phyloP scores from a whole-genome alignment of 176 grass and related monocot genomes.

The Avena sativa region DNA sequence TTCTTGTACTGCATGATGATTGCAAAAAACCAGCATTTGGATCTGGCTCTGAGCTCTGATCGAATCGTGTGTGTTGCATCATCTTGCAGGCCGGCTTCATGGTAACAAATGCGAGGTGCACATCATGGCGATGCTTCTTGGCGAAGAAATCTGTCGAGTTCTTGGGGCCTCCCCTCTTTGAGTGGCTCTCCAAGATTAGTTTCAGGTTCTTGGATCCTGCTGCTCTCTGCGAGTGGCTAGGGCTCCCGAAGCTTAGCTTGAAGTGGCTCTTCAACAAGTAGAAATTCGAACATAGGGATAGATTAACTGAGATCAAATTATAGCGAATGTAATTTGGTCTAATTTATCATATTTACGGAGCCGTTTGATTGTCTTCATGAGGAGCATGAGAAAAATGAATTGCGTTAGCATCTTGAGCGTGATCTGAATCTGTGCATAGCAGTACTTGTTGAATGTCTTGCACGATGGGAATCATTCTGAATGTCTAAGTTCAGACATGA shows the following conservation, averaged over 20 bases:
- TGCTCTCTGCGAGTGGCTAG: slow-evolving; percentile 13
- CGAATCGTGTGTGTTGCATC: background rate
- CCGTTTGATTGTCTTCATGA: background rate
- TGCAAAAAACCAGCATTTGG: background rate
- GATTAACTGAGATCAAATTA: background rate
- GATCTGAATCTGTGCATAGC: background rate
- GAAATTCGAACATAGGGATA: background rate
- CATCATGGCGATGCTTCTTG: slow-evolving; percentile 33
- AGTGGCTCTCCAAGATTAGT: slow-evolving; percentile 6
- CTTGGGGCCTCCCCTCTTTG: slow-evolving; percentile 33
- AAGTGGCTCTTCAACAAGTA: slow-evolving; percentile 38
- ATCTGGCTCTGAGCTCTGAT: background rate
- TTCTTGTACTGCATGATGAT: background rate
- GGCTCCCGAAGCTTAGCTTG: background rate
- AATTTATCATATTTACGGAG: background rate
- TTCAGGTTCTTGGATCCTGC: slow-evolving; percentile 31
- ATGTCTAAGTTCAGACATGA: background rate
- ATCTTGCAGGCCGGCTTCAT: slow-evolving; percentile 12
- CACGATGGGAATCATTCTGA: background rate
- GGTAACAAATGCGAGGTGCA: background rate
- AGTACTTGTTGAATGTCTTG: background rate
- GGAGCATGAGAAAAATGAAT: background rate
- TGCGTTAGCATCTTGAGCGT: background rate
- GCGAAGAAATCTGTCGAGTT: background rate
- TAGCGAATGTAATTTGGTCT: background rate